phyloP scores from a whole-genome alignment of 2,329 filamentous ascomycete genomes.

The Aspergillus tubingensis region DNA sequence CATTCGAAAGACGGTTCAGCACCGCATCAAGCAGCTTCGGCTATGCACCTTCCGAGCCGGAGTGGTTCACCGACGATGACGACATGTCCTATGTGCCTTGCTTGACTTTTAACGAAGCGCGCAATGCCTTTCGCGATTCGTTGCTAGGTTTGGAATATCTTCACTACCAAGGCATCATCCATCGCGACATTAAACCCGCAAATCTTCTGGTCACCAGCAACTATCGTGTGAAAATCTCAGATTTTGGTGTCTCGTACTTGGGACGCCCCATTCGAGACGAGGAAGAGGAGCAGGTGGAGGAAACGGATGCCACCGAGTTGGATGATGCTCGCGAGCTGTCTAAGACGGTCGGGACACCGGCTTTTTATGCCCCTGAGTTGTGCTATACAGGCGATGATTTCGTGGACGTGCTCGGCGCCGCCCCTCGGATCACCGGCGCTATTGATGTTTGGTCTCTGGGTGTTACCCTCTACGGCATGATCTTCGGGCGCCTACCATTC shows the following conservation, averaged over 20 bases:
- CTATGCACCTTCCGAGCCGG: constrained; percentile 47
- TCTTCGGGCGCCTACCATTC: constrained; percentile 92
- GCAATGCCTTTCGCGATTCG: constrained; percentile 86
- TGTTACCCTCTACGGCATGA: constrained; percentile 91
- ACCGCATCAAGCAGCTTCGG: constrained; percentile 68
- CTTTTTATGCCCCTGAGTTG: constrained; percentile 95
- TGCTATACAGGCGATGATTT: constrained; percentile 80
- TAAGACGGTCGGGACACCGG: constrained; percentile 95
- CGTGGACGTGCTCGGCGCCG: constrained; percentile 53
- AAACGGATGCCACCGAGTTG: constrained; percentile 81
- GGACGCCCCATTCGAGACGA: constrained; percentile 83
- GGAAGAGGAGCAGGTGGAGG: constrained; percentile 74
- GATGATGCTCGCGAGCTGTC: constrained; percentile 95
- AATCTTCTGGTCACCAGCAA: constrained; percentile 86
- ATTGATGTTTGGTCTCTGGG: constrained; percentile 98
- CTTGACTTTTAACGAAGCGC: constrained; percentile 81
- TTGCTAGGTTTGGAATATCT: constrained; percentile 92
- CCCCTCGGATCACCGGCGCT: constrained; percentile 79
- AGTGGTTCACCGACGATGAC: constrained; percentile 61
- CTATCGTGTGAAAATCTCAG: constrained; percentile 92
- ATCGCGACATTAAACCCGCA: constrained; percentile 83
- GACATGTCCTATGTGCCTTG: constrained; percentile 93
- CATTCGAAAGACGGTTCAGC: constrained; percentile 73
- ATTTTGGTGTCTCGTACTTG: constrained; percentile 98
- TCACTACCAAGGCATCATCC: constrained; percentile 81